A percentile compares a stretch with the other conserved stretches of the same genome.
phyloP scores from a whole-genome alignment of 2,329 filamentous ascomycete genomes.

The Chrysoporthe puriensis region DNA sequence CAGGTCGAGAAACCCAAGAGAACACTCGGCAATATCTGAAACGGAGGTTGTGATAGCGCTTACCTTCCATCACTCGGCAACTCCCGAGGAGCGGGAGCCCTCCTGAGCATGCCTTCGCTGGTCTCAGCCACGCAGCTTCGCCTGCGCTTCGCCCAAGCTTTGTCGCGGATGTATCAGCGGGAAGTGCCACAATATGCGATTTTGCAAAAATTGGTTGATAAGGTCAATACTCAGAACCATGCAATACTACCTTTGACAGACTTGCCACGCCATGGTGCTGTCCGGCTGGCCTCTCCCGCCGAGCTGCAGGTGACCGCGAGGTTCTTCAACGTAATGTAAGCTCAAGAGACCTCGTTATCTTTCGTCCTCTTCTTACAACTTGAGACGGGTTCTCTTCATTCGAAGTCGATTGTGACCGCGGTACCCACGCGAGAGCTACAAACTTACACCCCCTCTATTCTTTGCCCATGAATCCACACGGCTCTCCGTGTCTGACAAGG shows the following conservation, averaged over 20 bases:
- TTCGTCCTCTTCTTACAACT: not conserved
- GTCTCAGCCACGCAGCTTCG: conserved; percentile 24
- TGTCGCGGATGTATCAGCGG: conserved; percentile 33
- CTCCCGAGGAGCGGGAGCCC: not conserved
- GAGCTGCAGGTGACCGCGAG: conserved; percentile 48
- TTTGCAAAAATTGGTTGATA: conserved; percentile 27
- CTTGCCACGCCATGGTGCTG: conserved; percentile 48
- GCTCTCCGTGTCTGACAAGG: not conserved
- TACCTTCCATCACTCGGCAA: not conserved
- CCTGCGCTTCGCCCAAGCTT: conserved; percentile 25
- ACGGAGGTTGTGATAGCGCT: not conserved
- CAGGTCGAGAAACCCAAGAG: not conserved
- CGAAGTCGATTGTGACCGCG: not conserved
- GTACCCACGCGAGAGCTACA: not conserved
- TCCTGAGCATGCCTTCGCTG: not conserved
- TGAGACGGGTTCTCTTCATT: not conserved
- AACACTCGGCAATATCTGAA: not conserved
- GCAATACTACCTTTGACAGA: conserved; percentile 12
- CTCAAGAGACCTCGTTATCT: no score
- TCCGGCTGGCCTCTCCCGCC: conserved; percentile 49
- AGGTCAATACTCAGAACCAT: conserved; percentile 5
- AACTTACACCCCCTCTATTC: not conserved
- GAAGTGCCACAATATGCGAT: conserved; percentile 34
- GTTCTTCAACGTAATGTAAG: conserved; percentile 45
- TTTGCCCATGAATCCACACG: not conserved